phyloP scores from a whole-genome alignment of 2,329 filamentous ascomycete genomes.

The Exophiala sideris region DNA sequence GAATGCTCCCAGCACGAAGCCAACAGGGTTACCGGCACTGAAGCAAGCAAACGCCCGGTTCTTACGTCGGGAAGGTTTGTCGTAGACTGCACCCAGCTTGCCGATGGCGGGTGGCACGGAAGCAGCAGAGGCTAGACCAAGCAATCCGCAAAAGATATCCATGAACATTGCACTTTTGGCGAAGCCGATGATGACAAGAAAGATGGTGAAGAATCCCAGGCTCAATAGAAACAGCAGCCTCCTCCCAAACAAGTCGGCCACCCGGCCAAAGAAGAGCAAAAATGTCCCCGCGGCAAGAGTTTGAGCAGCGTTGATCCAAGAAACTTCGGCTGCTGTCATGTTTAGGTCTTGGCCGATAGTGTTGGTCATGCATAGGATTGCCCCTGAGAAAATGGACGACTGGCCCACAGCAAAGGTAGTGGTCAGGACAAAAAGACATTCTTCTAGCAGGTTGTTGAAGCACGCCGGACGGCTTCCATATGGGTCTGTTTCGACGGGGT shows the following conservation, averaged over 20 bases:
- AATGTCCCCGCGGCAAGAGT: slow-evolving; percentile 62
- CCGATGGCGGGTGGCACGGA: slow-evolving; percentile 64
- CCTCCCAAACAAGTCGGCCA: slow-evolving; percentile 65
- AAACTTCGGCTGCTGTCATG: slow-evolving; percentile 65
- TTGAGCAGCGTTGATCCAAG: slow-evolving; percentile 64
- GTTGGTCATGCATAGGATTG: slow-evolving; percentile 60
- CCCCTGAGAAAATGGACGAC: slow-evolving; percentile 57
- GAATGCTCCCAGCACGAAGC: slow-evolving; percentile 57
- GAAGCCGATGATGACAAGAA: slow-evolving; percentile 59
- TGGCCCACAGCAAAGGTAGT: slow-evolving; percentile 66
- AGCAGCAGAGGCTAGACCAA: slow-evolving; percentile 63
- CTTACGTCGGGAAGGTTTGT: slow-evolving; percentile 59
- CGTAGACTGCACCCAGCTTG: slow-evolving; percentile 62
- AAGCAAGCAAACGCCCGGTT: slow-evolving; percentile 65
- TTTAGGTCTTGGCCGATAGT: slow-evolving; percentile 57
- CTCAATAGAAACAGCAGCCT: slow-evolving; percentile 59
- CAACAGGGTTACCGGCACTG: slow-evolving; percentile 55
- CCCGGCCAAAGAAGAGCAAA: slow-evolving; percentile 62
- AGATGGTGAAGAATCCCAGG: slow-evolving; percentile 57
- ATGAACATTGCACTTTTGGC: slow-evolving; percentile 56
- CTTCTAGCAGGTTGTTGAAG: slow-evolving; percentile 61
- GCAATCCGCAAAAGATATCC: slow-evolving; percentile 60
- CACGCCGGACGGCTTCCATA: slow-evolving; percentile 49
- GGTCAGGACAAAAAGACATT: slow-evolving; percentile 63
- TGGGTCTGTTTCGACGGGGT: slow-evolving; percentile 8